Evolutionary conservation across 768 basidiomycete species (phyloP), one percentile per base, ranked within the genome.

Genomic region (Antrodiella citrinella): DNA sequence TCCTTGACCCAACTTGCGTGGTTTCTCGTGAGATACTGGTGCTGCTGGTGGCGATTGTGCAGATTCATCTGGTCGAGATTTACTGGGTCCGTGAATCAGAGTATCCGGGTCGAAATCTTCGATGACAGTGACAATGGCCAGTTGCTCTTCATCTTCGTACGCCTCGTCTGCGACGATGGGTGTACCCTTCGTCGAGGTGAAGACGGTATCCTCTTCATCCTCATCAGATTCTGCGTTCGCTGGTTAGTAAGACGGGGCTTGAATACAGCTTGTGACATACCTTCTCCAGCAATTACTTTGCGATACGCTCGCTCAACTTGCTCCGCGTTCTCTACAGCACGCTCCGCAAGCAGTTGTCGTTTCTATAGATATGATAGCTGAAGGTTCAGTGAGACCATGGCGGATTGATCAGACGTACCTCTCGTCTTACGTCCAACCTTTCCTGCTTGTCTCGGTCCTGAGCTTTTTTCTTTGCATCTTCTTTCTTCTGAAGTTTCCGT

Each of bases 61-160:
- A n/a, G n/a, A n/a, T n/a, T n/a, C 22, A 21, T 7, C 22, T 7
- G 40, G 22, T 11, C 10, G 18, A 3, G 40, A n/a, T 35, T 35
- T 35, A 35, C 30, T 52, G 20, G 54, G 53, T 4, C 72, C 81
- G 54, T 81, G 75, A 25, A 78, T 71, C 62, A 83, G 65, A 41
- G 72, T 66, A 58, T 78, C 75, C 19, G 87, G 81, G 63, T 94
- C 90, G 64, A 95, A 90, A 63, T 96, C 91, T 62, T 96, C 90
- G 12, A 90, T 82, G 45, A 96, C 82, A 13, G 91, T 93, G 42
- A 96, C 92, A 15, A 87, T 91, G 42, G 93, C 90, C 25, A 89
- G 73, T 53, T 84, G 77, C 60, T 93, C 84, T 59, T 91, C 90
- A 56, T 85, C 84, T 58, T 88, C 84, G 56, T 81, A 94, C 62